A percentile compares a stretch with the other conserved stretches of the same genome.
Evolutionary conservation across 371 early-diverging fungal genomes (phyloP).

Genomic region (Phascolomyces articulosus): DNA sequence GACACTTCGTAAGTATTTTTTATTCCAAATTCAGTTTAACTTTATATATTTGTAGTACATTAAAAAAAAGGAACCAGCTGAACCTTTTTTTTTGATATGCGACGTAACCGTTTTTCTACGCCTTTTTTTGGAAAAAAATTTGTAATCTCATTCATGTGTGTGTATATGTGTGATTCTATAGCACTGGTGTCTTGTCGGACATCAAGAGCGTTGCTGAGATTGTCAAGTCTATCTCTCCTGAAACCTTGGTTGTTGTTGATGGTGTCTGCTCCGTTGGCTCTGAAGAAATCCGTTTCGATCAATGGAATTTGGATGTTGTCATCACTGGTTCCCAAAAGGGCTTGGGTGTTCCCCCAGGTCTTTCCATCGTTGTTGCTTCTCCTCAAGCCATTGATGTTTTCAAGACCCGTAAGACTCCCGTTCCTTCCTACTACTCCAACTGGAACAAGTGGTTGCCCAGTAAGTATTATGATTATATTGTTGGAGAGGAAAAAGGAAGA

Average conservation of each 20-base stretch:
- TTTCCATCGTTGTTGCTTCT: constrained; percentile 83
- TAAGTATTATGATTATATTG: constrained; percentile 24
- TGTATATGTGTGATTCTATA: constrained; percentile 12
- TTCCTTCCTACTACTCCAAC: constrained; percentile 76
- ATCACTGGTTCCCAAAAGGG: constrained; percentile 97
- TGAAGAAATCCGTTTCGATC: constrained; percentile 92
- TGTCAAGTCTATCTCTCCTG: constrained; percentile 79
- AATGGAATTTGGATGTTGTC: constrained; percentile 89
- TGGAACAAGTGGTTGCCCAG: constrained; percentile 89
- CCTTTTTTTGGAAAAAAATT: too few species aligned
- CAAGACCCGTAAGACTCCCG: constrained; percentile 72
- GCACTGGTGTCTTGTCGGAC: constrained; percentile 87
- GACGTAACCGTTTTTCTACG: too few species aligned
- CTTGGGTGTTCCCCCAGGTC: constrained; percentile 88
- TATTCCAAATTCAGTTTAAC: neutral
- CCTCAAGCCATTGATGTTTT: constrained; percentile 73
- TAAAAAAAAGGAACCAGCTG: neutral
- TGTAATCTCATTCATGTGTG: too few species aligned
- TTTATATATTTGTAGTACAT: too few species aligned
- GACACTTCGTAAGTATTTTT: constrained; percentile 82
- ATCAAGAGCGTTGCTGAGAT: constrained; percentile 78
- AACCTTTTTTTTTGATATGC: too few species aligned
- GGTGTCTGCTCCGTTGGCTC: constrained; percentile 96
- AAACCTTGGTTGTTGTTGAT: constrained; percentile 91
- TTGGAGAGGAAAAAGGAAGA: neutral